Evolutionary conservation across 2,329 filamentous ascomycete genomes (phyloP).

Genomic region (Tetracladium maxilliforme): DNA sequence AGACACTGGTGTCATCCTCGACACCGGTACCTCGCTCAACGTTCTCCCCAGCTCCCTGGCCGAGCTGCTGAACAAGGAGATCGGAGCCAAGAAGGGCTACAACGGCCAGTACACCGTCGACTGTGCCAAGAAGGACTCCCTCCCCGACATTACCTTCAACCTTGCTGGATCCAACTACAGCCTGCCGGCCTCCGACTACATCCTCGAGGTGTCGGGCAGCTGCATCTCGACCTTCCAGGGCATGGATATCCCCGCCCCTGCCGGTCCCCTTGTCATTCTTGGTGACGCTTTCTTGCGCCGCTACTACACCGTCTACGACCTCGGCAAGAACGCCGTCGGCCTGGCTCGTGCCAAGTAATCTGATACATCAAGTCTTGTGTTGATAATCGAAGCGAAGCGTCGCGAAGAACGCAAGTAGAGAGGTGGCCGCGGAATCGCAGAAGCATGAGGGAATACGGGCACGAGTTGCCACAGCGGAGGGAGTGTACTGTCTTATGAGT

Average conservation of each 20-base stretch:
- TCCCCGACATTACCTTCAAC: constrained; percentile 86
- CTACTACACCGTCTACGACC: constrained; percentile 94
- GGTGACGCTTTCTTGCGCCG: constrained; percentile 75
- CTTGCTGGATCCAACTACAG: constrained; percentile 87
- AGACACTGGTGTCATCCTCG: constrained; percentile 88
- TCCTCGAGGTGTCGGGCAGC: constrained; percentile 84
- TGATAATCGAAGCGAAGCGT: no score
- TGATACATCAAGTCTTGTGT: no score
- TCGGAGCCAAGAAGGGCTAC: constrained; percentile 94
- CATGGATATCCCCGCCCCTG: constrained; percentile 74
- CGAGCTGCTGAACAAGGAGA: constrained; percentile 93
- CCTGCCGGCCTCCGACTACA: constrained; percentile 82
- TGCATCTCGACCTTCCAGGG: constrained; percentile 98
- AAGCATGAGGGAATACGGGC: no score
- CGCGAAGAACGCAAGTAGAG: no score
- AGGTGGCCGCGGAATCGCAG: no score
- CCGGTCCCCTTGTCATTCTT: constrained; percentile 85
- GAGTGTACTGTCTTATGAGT: no score
- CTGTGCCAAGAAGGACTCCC: constrained; percentile 65
- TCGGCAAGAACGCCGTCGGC: constrained; percentile 77
- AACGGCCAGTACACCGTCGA: constrained; percentile 95
- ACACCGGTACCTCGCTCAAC: constrained; percentile 96
- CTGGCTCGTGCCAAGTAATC: constrained; percentile 71
- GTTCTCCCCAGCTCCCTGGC: constrained; percentile 82
- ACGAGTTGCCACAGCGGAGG: no score